These are phyloP conservation scores for Colletotrichum lentis DNA, from an alignment of 2,329 filamentous ascomycete species.

Conservation along the genomic window DNA sequence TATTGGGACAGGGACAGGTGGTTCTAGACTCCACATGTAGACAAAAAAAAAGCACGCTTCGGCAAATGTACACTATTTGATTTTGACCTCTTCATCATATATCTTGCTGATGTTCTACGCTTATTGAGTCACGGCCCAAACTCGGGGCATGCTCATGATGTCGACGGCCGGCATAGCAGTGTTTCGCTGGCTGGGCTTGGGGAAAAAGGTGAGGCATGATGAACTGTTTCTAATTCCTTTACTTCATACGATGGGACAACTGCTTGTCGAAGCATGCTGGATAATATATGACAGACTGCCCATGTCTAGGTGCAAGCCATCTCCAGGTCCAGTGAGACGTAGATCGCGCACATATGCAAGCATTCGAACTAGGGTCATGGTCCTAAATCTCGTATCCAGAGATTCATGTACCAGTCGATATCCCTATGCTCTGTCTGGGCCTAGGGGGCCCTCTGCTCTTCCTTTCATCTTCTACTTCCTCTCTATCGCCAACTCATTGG, in stretches of 20 bases:
- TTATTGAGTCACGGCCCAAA: neutral
- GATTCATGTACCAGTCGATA: too few relatives aligned
- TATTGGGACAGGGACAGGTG: conserved; percentile 34
- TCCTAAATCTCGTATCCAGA: too few relatives aligned
- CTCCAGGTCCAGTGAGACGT: neutral
- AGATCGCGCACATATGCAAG: neutral
- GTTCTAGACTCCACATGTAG: conserved; percentile 40
- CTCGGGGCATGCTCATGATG: neutral
- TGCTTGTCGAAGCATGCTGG: too few relatives aligned
- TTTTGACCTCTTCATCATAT: conserved; percentile 18
- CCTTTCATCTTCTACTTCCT: too few relatives aligned
- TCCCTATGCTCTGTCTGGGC: too few relatives aligned
- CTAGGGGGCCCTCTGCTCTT: neutral
- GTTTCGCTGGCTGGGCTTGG: neutral
- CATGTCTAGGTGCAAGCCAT: too few relatives aligned
- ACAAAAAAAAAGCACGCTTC: conserved; percentile 46
- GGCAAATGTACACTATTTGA: conserved; percentile 47
- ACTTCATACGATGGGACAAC: neutral
- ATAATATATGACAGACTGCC: too few relatives aligned
- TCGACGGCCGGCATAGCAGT: neutral
- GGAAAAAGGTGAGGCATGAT: neutral
- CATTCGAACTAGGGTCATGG: neutral
- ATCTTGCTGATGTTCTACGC: neutral
- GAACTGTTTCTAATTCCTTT: neutral
- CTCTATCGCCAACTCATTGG: too few relatives aligned